Conservation (phyloP, 495 filamentous ascomycete species). For the Jackrogersella minutella region DNA sequence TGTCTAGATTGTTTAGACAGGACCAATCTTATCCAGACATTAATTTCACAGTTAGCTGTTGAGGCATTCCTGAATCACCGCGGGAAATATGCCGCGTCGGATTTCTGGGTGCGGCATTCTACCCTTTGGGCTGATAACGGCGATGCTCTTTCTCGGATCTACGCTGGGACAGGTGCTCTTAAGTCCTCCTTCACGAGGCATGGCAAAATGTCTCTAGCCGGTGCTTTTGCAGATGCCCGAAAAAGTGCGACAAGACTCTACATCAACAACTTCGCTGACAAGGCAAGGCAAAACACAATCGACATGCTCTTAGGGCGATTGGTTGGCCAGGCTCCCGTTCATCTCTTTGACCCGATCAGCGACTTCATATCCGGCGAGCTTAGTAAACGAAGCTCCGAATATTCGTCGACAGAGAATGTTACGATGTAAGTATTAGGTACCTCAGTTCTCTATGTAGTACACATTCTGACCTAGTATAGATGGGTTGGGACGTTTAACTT, state of each 20-base stretch:
- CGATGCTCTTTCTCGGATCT: constrained; percentile 92
- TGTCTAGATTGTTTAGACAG: constrained; percentile 96
- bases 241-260: constrained; percentile 94
- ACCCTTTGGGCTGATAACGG: constrained; percentile 99
- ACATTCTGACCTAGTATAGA: constrained; percentile 63
- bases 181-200: constrained; percentile 96
- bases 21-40: constrained; percentile 95
- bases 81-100: constrained; percentile 68
- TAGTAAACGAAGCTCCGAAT: constrained; percentile 63
- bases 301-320: constrained; percentile 87
- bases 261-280: constrained; percentile 97
- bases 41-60: constrained; percentile 89
- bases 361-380: constrained; percentile 84
- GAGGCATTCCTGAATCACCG: constrained; percentile 79
- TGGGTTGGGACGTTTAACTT: constrained; percentile 95
- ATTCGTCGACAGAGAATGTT: constrained; percentile 58
- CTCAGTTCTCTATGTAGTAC: constrained; percentile 11
- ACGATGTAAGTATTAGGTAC: constrained; percentile 49
- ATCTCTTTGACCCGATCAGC: constrained; percentile 92
- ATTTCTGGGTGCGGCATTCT: constrained; percentile 90
- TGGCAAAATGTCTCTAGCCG: constrained; percentile 95
- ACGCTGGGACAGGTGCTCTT: constrained; percentile 93
- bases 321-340: constrained; percentile 81
- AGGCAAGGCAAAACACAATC: constrained; percentile 90
- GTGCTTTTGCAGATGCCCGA: constrained; percentile 91